Percentiles rank a stretch among this genome's conserved stretches.
phyloP scores from a whole-genome alignment of 345 rosid genomes.

The Melaleuca quinquenervia region DNA sequence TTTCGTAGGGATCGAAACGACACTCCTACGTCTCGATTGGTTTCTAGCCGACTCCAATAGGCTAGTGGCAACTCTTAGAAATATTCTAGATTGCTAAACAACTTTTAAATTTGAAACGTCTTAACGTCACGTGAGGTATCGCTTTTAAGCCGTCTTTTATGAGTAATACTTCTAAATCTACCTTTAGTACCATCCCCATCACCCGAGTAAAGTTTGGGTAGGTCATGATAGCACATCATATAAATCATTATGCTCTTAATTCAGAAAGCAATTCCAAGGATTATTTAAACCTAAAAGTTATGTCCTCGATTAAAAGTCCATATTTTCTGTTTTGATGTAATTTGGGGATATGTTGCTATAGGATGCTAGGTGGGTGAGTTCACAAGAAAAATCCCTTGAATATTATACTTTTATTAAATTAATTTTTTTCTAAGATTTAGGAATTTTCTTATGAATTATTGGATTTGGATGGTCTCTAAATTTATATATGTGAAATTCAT shows the following conservation, averaged over 20 bases:
- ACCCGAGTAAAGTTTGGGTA: no score
- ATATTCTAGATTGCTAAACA: no score
- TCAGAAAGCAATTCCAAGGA: background rate
- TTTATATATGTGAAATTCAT: background rate
- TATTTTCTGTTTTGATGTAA: background rate
- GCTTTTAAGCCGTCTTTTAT: no score
- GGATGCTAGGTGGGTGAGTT: background rate
- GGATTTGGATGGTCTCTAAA: background rate
- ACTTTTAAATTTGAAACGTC: no score
- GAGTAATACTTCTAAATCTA: no score
- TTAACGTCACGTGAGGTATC: no score
- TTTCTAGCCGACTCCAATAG: no score
- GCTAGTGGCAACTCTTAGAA: no score
- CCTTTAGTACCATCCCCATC: no score
- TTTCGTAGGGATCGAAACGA: no score
- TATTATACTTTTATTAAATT: background rate
- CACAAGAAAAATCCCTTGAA: background rate
- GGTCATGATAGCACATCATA: background rate
- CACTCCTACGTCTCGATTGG: no score
- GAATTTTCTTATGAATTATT: background rate
- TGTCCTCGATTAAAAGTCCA: background rate
- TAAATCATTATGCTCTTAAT: background rate
- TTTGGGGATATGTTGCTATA: background rate
- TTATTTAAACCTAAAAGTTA: background rate
- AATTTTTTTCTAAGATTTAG: background rate